Evolutionary conservation across 1,139 yeast species (phyloP), one percentile per base, ranked within the genome.

Genomic region (Geotrichum histeridarum): DNA sequence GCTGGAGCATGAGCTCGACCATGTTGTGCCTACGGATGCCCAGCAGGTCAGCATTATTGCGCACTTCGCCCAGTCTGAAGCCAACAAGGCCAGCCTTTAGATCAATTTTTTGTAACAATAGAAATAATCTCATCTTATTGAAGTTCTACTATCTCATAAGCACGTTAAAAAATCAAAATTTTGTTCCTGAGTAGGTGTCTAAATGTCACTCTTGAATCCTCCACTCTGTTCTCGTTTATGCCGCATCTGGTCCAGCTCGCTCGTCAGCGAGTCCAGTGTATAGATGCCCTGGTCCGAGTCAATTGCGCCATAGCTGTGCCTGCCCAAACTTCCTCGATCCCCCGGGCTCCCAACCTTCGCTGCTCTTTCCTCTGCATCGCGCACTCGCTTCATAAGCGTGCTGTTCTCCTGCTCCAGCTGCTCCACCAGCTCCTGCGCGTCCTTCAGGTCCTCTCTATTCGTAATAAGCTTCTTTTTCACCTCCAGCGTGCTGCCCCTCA

Each of bases 1-100:
- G 6, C 15, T 46, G 14, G 12, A 14, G 12, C 95, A 87, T 67
- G 86, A 90, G 1, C 95, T 95, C 35, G 94, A 94, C 0, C 95
- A 87, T 67, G 86, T 83, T 65, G 91, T 87, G n/a, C 95, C 95
- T 6, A 15, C 11, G 7, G 42, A 46, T 11, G 9, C 32, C 4
- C 27, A 22, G 3, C 27, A 22, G 27, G 27, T 22, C 27, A 22
- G 27, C 27, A 5, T 22, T 14, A 37, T 46, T 17, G 36, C 27
- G 12, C 27, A 38, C 36, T 46, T 37, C 30, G 35, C 36, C 4
- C 27, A 17, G 14, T 11, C 12, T 18, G 44, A 32, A 22, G 27
- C 27, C 27, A 22, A 22, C 27, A 22, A 3, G 27, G 27, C 27
- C 27, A 22, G 27, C 27, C 27, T 22, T 22, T 22, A 22, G 27